A percentile compares a stretch with the other conserved stretches of the same genome.
Conservation (phyloP, 2,329 filamentous ascomycete genomes). For the Xylariaceae sp. region DNA sequence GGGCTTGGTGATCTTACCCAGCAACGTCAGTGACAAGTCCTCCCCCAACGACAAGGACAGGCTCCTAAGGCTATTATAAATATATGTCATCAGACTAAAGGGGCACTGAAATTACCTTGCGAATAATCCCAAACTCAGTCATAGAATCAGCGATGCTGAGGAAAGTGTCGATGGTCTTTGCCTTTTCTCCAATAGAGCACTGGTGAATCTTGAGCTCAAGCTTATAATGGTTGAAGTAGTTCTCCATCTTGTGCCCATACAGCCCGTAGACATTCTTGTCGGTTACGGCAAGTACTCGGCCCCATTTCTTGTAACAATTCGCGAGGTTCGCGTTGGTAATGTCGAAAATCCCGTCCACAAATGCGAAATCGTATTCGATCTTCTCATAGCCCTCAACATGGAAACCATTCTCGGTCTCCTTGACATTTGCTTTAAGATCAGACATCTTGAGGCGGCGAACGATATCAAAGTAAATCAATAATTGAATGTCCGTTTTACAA, state of each 20-base stretch:
- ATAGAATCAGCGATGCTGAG: conserved; percentile 72
- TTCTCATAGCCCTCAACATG: conserved; percentile 75
- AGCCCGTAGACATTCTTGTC: conserved; percentile 72
- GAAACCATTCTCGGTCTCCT: conserved; percentile 66
- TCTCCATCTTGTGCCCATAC: conserved; percentile 67
- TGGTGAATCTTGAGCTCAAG: conserved; percentile 68
- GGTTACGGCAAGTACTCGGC: conserved; percentile 68
- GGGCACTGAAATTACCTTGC: conserved; percentile 50
- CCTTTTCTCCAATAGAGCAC: conserved; percentile 76
- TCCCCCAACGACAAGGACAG: conserved; percentile 67
- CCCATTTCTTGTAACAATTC: conserved; percentile 66
- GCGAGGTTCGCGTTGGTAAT: conserved; percentile 62
- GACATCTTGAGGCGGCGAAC: conserved; percentile 56
- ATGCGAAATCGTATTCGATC: conserved; percentile 75
- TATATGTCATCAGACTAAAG: background rate
- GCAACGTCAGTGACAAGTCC: conserved; percentile 74
- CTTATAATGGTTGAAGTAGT: conserved; percentile 67
- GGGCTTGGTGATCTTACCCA: conserved; percentile 57
- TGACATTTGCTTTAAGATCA: conserved; percentile 68
- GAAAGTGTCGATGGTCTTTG: conserved; percentile 72
- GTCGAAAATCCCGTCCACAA: conserved; percentile 71
- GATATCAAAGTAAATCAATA: background rate
- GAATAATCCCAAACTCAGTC: conserved; percentile 71
- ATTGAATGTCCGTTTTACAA: background rate
- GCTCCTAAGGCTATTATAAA: conserved; percentile 49